phyloP scores from a whole-genome alignment of 1,139 yeast genomes.

The Taphrina deformans region DNA sequence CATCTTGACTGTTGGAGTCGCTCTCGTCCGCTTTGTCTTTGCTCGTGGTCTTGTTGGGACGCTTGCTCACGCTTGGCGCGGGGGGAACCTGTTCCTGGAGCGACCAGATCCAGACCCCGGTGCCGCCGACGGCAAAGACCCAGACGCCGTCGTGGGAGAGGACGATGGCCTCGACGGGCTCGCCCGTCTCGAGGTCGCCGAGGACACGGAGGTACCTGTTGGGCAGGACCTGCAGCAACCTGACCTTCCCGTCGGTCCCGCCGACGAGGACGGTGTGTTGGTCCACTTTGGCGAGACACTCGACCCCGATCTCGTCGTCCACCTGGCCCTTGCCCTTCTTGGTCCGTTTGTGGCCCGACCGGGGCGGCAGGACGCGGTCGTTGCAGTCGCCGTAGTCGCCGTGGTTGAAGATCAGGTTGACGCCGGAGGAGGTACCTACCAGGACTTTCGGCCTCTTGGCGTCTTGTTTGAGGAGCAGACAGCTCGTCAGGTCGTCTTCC shows the following conservation, averaged over 20 bases:
- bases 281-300: constrained; percentile 20
- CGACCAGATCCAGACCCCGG: constrained; percentile 4
- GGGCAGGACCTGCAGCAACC: constrained; percentile 19
- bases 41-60: background rate
- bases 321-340: background rate
- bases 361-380: constrained; percentile 20
- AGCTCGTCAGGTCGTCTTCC: constrained; percentile 36
- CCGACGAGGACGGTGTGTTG: constrained; percentile 17
- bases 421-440: constrained; percentile 35
- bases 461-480: constrained; percentile 15
- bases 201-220: constrained; percentile 8
- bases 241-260: constrained; percentile 25
- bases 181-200: constrained; percentile 20
- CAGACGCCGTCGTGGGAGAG: background rate
- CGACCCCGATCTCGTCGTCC: constrained; percentile 30
- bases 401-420: constrained; percentile 29
- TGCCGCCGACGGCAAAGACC: constrained; percentile 24
- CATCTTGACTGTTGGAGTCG: background rate
- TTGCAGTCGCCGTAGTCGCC: constrained; percentile 31
- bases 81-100: background rate
- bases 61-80: background rate
- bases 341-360: background rate
- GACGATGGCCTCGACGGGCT: constrained; percentile 23
- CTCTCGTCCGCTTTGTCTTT: background rate
- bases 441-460: constrained; percentile 17